Percentiles rank a stretch among this genome's conserved stretches.
Evolutionary conservation across 2,329 filamentous ascomycete species (phyloP).

Genomic region (Neopestalotiopsis sp.): DNA sequence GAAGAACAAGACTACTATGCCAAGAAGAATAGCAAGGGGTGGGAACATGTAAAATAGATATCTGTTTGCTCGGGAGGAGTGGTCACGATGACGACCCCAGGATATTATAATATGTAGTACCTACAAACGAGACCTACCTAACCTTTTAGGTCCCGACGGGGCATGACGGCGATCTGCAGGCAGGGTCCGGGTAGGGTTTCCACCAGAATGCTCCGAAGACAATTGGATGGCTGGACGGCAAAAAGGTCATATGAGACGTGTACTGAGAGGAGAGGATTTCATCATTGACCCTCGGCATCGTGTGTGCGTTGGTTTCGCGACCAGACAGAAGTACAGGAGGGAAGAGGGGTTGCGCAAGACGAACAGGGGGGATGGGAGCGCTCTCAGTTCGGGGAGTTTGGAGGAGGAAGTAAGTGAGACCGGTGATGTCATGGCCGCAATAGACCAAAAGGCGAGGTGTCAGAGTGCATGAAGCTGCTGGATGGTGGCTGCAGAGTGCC

Average conservation of each 20-base stretch:
- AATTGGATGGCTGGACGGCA: neutral
- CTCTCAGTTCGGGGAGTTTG: neutral
- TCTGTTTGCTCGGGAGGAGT: neutral
- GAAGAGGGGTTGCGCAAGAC: neutral
- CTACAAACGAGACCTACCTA: too few species aligned
- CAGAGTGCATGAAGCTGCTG: neutral
- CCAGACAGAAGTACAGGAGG: neutral
- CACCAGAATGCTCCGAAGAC: neutral
- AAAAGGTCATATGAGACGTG: neutral
- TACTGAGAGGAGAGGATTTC: neutral
- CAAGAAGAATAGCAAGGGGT: neutral
- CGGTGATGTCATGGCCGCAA: slow-evolving; percentile 5
- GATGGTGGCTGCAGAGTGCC: neutral
- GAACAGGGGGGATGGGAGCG: neutral
- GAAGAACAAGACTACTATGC: neutral
- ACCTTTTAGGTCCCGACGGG: neutral
- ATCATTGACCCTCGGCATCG: slow-evolving; percentile 10
- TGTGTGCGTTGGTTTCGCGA: neutral
- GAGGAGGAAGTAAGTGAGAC: neutral
- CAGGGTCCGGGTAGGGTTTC: neutral
- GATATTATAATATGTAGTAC: neutral
- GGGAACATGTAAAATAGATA: neutral
- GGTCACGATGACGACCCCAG: neutral
- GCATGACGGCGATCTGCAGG: neutral
- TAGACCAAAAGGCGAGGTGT: neutral